Base-by-base conservation (phyloP, 495 filamentous ascomycete species). In the Aspergillus taichungensis region DNA sequence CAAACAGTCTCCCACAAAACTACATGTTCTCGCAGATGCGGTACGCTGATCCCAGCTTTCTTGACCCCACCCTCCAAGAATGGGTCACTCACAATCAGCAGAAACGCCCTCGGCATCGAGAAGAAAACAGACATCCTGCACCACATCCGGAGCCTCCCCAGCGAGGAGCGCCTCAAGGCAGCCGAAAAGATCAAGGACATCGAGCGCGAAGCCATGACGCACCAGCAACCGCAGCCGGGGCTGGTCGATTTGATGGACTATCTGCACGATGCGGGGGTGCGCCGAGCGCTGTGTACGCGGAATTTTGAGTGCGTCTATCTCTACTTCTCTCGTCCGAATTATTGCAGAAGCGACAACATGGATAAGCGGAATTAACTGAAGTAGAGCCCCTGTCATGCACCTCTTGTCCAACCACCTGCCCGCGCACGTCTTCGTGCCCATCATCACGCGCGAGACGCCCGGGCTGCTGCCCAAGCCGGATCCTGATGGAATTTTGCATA, bases 21-120 rank as follows among this genome's bases (percentile, higher is more conserved):
- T 88, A 94, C 74, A 96, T 98, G 92, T 96, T 95, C 74, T 51
- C 59, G 1, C 69, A 86, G 51, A 95, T 95, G 87, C 83, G 89
- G 71, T 66, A 67, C 14, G 72, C 60, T 24, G 14, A 13, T 41
- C 34, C 34, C 33, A 12, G 38, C 5, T 11, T n/a, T 24, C 14
- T 4, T 33, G 14, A 11, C 39, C 24, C 12, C 6, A 11, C 11
- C 33, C 8, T 8, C 11, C 12, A 12, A 40, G 3, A 36, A 34
- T 41, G 36, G 27, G 35, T 12, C n/a, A 36, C 28, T 3, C 7
- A 54, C 37, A 49, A 29, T n/a, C 28, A 29, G 0, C 52, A 80
- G 79, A 53, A 60, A 64, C 29, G 74, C 76, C 24, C 69, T 83
- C n/a, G 68, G 67, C 39, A 95, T 96, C 51, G 59, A 77, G 48